A percentile compares a stretch with the other conserved stretches of the same genome.
Evolutionary conservation across 495 filamentous ascomycete species (phyloP).

Genomic region (Neurospora discreta): DNA sequence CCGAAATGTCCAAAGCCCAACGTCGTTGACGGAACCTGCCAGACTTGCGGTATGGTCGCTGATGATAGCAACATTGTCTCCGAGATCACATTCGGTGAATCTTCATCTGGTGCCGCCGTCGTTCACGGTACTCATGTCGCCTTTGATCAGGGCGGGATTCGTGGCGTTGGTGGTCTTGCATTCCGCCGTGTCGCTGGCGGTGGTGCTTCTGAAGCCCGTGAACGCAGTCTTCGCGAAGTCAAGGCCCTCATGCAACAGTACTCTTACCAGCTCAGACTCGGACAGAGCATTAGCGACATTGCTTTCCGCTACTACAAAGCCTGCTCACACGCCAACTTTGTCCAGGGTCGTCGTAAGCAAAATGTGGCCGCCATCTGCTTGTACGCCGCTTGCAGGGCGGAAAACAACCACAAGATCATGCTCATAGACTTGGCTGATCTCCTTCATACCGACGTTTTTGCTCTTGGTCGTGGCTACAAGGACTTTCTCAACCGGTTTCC

Average conservation of each 20-base stretch:
- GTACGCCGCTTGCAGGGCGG: constrained; percentile 70
- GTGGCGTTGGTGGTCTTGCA: constrained; percentile 29
- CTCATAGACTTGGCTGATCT: constrained; percentile 92
- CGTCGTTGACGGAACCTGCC: constrained; percentile 53
- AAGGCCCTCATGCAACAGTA: constrained; percentile 33
- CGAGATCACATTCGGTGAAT: constrained; percentile 84
- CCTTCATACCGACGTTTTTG: constrained; percentile 81
- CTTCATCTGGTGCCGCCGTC: constrained; percentile 69
- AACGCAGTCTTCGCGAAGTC: constrained; percentile 58
- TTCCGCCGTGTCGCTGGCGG: constrained; percentile 29
- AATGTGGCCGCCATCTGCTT: constrained; percentile 78
- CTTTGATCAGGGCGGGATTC: constrained; percentile 55
- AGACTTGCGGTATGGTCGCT: constrained; percentile 70
- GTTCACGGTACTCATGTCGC: constrained; percentile 82
- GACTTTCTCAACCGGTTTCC: constrained; percentile 58
- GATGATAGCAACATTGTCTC: constrained; percentile 79
- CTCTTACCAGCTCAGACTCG: constrained; percentile 41
- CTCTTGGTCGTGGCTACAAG: constrained; percentile 74
- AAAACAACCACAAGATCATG: constrained; percentile 55
- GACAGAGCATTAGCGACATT: constrained; percentile 45
- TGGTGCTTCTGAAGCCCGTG: constrained; percentile 40
- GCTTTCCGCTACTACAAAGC: constrained; percentile 69
- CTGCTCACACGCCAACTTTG: constrained; percentile 66
- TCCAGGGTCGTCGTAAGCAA: constrained; percentile 74
- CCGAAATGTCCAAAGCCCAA: constrained; percentile 26